A percentile compares a stretch with the other conserved stretches of the same genome.
Conservation (phyloP, 164 flowering plant species). For the Dillenia turbinata region DNA sequence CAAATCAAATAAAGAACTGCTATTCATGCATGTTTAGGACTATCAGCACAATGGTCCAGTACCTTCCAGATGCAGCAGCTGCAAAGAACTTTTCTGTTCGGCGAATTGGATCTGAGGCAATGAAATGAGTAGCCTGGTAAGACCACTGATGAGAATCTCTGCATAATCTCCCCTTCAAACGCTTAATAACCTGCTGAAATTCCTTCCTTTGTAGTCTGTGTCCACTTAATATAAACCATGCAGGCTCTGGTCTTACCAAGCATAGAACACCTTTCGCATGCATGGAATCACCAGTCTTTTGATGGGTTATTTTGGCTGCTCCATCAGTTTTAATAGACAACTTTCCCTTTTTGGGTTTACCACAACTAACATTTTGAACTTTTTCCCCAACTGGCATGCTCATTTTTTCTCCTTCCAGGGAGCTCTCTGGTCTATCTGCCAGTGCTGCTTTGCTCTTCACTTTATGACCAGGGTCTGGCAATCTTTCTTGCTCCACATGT, state of each 20-base stretch:
- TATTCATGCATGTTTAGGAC: too few species aligned
- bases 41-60: neutral
- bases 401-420: slow-evolving; percentile 44
- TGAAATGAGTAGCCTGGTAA: slow-evolving; percentile 92
- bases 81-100: slow-evolving; percentile 97
- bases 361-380: slow-evolving; percentile 9
- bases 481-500: slow-evolving; percentile 1
- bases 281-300: slow-evolving; percentile 6
- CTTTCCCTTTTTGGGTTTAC: slow-evolving; percentile 18
- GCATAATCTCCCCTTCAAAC: slow-evolving; percentile 71
- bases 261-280: slow-evolving; percentile 3
- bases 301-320: slow-evolving; percentile 7
- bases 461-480: slow-evolving; percentile 12
- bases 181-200: slow-evolving; percentile 65
- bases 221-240: slow-evolving; percentile 77
- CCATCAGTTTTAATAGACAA: slow-evolving; percentile 16
- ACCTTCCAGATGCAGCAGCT: slow-evolving; percentile 99
- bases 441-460: slow-evolving; percentile 9
- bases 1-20: too few species aligned
- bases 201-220: slow-evolving; percentile 79
- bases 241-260: slow-evolving; percentile 29
- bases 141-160: slow-evolving; percentile 96
- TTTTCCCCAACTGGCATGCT: slow-evolving; percentile 27
- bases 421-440: slow-evolving; percentile 13
- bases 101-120: slow-evolving; percentile 72